Base-by-base conservation (phyloP, 306 rosid species). In the Inga oerstediana region DNA sequence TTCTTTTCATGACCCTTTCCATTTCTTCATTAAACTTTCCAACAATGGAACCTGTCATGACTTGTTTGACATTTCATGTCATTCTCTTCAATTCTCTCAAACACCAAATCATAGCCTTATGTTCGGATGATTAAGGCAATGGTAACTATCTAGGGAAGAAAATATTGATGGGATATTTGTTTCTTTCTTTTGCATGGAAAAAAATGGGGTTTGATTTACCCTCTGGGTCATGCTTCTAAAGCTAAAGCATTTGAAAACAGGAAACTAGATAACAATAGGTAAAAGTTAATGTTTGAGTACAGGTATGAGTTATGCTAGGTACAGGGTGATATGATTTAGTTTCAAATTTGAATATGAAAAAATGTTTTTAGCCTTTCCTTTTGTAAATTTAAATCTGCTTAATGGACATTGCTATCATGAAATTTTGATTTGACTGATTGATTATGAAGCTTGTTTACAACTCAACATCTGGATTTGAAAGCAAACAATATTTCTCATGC, bases 401-500 rank as follows among this genome's bases (percentile, higher is more conserved):
- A 51, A 35, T 79, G 34, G 49, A 12, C 74, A 74, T 80, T 70
- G 13, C 67, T 70, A 43, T 61, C 67, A 3, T 80, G 66, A 34
- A 58, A 75, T 66, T 76, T 78, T 7, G 56, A 43, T 37, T 58
- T 19, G 48, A 76, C 80, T 78, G 12, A 15, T 48, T 44, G 58
- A 72, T 76, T 82, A 75, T 80, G 79, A 34, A 72, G 75, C 77
- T 71, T 43, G 69, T 49, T 64, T 78, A 72, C 20, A 12, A 24
- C 39, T 45, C 64, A 78, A 51, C 72, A 35, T 74, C 11, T 67
- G 20, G 86, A 64, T 62, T 78, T 87, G 64, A 78, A 67, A 84
- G 22, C 44, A 7, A 37, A 39, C 70, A 45, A 56, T 67, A 85
- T 67, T 67, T 72, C 69, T 56, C 75, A 79, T 87, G 89, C 92